A percentile compares a stretch with the other conserved stretches of the same genome.
Evolutionary conservation across 441 rosid genomes (phyloP).

Genomic region (Erodium moschatum): DNA sequence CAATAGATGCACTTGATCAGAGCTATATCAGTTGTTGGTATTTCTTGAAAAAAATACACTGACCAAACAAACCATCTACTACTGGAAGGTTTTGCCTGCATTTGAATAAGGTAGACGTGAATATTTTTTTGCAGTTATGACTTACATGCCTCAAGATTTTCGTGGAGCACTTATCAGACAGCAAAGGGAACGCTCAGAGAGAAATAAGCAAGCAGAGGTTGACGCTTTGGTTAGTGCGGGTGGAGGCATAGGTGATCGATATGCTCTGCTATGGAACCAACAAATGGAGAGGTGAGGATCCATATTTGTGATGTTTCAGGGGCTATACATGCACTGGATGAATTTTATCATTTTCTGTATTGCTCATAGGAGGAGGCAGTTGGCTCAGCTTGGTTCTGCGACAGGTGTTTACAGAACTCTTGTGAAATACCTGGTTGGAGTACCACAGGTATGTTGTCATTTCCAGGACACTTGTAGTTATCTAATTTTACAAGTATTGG

Average conservation of each 20-base stretch:
- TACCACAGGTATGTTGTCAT: slow-evolving; percentile 60
- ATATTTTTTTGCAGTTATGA: slow-evolving; percentile 61
- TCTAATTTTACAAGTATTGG: neutral
- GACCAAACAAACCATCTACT: too few relatives aligned
- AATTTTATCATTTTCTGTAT: slow-evolving; percentile 17
- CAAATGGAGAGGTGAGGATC: slow-evolving; percentile 81
- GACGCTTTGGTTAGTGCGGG: slow-evolving; percentile 73
- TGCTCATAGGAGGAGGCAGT: slow-evolving; percentile 68
- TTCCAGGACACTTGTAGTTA: neutral
- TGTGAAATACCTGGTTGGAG: slow-evolving; percentile 95
- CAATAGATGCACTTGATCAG: neutral
- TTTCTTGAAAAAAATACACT: neutral
- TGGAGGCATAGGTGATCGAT: slow-evolving; percentile 62
- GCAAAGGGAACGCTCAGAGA: slow-evolving; percentile 91
- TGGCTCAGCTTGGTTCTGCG: slow-evolving; percentile 94
- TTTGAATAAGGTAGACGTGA: slow-evolving; percentile 6
- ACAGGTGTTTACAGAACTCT: slow-evolving; percentile 96
- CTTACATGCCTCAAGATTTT: slow-evolving; percentile 99
- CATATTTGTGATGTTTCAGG: slow-evolving; percentile 15
- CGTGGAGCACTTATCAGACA: slow-evolving; percentile 79
- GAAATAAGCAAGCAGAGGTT: slow-evolving; percentile 91
- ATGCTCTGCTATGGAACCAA: slow-evolving; percentile 87
- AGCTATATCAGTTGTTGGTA: neutral
- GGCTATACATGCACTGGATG: slow-evolving; percentile 11
- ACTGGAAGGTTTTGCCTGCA: neutral